A percentile compares a stretch with the other conserved stretches of the same genome.
phyloP scores from a whole-genome alignment of 148 eudicot genomes.

The Silene uniflora region DNA sequence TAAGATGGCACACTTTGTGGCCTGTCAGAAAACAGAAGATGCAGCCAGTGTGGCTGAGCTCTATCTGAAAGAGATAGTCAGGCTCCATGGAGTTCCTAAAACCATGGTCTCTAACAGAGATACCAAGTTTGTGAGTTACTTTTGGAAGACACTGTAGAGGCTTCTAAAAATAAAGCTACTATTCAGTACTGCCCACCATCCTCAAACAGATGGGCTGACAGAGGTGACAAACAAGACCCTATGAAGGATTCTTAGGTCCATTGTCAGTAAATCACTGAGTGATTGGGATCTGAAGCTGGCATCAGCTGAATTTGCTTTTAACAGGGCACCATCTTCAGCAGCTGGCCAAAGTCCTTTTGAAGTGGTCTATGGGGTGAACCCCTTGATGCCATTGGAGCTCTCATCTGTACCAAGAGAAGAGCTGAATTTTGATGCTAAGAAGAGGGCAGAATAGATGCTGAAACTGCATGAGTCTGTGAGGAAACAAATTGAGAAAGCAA shows the following conservation, averaged over 20 bases:
- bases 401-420: neutral
- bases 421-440: no score
- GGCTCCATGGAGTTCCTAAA: no score
- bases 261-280: neutral
- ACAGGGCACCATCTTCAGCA: neutral
- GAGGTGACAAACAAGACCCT: neutral
- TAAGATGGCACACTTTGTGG: no score
- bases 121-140: no score
- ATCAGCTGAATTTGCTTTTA: neutral
- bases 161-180: no score
- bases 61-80: no score
- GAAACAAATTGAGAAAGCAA: no score
- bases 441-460: neutral
- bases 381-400: neutral
- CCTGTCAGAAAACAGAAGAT: no score
- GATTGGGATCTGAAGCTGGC: neutral
- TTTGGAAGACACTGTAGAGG: neutral
- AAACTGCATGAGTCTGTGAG: no score
- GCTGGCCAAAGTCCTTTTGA: neutral
- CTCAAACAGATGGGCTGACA: neutral
- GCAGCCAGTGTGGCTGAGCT: no score
- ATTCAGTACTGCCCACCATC: no score
- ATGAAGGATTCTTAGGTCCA: neutral
- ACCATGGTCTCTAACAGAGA: no score
- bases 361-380: neutral